Base-by-base conservation (phyloP, 2,329 filamentous ascomycete species). In the Byssoonygena ceratinophila region DNA sequence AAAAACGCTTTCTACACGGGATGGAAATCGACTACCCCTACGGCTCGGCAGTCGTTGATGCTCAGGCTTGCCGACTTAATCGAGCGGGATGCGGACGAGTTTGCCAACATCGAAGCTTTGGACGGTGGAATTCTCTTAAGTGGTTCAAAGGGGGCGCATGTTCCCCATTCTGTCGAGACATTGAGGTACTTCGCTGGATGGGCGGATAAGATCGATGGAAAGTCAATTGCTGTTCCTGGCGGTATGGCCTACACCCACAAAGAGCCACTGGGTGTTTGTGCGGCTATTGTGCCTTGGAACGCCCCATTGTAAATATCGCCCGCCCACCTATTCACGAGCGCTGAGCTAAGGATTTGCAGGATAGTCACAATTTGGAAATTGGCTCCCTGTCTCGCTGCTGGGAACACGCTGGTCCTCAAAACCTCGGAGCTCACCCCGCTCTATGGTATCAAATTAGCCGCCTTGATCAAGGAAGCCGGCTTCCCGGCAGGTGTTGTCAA, bases 401-500 rank as follows among this genome's bases (percentile, higher is more conserved):
- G 72, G 12, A 74, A 75, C 57, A 68, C 64, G 25, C 65, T 73
- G 40, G 69, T 74, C 52, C 60, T 74, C 54, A 75, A 75, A 58
- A 63, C 71, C 0, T 69, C 66, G 4, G 72, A 75, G 55, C 71
- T 72, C 54, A 68, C 70, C 1, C 73, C 73, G 1, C 61, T 72
- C 7, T 62, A 58, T 1, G 59, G 64, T 0, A 59, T 72, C 5
- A 64, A 63, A 0, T 57, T 73, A 2, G 72, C 66, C 0, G 58
- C 58, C 2, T 57, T 74, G 16, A 63, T 71, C 52, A 60, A 61
- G 27, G 61, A 70, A 52, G 72, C 72, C 3, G 71, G 72, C 1
- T 71, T 75, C 52, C 72, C 72, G 0, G 65, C 70, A 0, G 72
- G 73, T 1, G 71, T 74, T 0, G 62, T 75, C 39, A 66, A 74